A percentile compares a stretch with the other conserved stretches of the same genome.
Conservation (phyloP, 768 basidiomycete species). For the Rhodotorula paludigena region DNA sequence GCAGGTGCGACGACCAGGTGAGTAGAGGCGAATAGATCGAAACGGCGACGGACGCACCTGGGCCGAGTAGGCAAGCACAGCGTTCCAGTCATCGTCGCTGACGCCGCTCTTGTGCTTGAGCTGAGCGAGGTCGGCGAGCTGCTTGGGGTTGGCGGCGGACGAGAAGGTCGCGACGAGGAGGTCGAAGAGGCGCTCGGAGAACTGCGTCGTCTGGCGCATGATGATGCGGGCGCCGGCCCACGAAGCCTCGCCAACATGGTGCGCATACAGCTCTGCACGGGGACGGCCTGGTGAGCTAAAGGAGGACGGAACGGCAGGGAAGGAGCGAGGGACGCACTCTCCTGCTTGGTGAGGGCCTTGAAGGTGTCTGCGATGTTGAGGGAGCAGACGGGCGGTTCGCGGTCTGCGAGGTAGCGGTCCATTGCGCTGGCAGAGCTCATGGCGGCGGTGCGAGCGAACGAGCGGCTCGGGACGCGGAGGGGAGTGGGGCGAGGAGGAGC, state of each 20-base stretch:
- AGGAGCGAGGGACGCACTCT: slow-evolving; percentile 48
- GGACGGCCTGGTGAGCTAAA: neutral
- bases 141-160: neutral
- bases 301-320: neutral
- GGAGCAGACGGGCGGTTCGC: slow-evolving; percentile 64
- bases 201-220: slow-evolving; percentile 24
- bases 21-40: neutral
- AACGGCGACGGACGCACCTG: slow-evolving; percentile 56
- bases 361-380: slow-evolving; percentile 67
- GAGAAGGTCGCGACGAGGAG: slow-evolving; percentile 41
- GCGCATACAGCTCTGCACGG: slow-evolving; percentile 61
- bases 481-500: too few relatives aligned
- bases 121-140: slow-evolving; percentile 52
- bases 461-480: too few relatives aligned
- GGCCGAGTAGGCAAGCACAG: slow-evolving; percentile 64
- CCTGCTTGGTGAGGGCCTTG: slow-evolving; percentile 56
- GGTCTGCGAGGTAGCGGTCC: slow-evolving; percentile 1
- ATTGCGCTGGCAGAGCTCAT: too few relatives aligned
- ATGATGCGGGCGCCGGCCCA: slow-evolving; percentile 84
- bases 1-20: slow-evolving; percentile 45
- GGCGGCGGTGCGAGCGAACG: too few relatives aligned
- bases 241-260: slow-evolving; percentile 53
- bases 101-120: slow-evolving; percentile 59
- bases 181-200: slow-evolving; percentile 39
- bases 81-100: slow-evolving; percentile 61